phyloP scores from a whole-genome alignment of 768 basidiomycete genomes.

The Lactarius sp. region DNA sequence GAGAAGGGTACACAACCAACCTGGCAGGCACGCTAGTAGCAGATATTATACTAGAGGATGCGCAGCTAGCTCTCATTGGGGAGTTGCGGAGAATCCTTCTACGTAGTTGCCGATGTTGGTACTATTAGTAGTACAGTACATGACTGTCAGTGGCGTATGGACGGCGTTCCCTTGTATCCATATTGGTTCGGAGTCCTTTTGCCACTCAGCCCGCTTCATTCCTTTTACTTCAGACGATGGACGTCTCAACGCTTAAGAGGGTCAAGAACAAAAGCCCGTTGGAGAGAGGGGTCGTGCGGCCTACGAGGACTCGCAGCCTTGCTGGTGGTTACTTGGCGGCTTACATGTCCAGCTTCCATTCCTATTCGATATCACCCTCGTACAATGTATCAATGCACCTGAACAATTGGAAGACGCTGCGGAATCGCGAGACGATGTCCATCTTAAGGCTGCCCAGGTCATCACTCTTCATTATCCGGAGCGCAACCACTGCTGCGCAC shows the following conservation, averaged over 20 bases:
- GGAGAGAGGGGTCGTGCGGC: slow-evolving; percentile 28
- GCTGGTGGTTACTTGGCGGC: too few relatives aligned
- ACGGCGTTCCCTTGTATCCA: too few relatives aligned
- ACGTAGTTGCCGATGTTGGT: background rate
- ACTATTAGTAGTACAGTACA: too few relatives aligned
- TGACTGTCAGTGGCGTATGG: background rate
- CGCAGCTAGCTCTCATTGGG: background rate
- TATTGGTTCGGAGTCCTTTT: too few relatives aligned
- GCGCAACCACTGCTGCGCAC: background rate
- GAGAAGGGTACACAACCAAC: background rate
- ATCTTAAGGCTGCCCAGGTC: slow-evolving; percentile 71
- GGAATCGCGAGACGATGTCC: slow-evolving; percentile 45
- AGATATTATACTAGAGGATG: background rate
- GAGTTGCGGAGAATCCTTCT: background rate
- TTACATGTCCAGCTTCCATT: background rate
- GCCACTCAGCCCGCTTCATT: background rate
- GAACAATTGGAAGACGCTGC: slow-evolving; percentile 32
- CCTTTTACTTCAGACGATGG: slow-evolving; percentile 20
- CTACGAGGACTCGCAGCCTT: slow-evolving; percentile 35
- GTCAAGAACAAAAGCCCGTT: slow-evolving; percentile 73
- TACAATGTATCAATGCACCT: slow-evolving; percentile 51
- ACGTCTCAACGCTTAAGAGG: slow-evolving; percentile 48
- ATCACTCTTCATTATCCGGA: slow-evolving; percentile 68
- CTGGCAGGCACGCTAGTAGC: background rate
- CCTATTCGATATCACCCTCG: slow-evolving; percentile 46